phyloP scores from a whole-genome alignment of 768 basidiomycete species.

The Russula sp. region DNA sequence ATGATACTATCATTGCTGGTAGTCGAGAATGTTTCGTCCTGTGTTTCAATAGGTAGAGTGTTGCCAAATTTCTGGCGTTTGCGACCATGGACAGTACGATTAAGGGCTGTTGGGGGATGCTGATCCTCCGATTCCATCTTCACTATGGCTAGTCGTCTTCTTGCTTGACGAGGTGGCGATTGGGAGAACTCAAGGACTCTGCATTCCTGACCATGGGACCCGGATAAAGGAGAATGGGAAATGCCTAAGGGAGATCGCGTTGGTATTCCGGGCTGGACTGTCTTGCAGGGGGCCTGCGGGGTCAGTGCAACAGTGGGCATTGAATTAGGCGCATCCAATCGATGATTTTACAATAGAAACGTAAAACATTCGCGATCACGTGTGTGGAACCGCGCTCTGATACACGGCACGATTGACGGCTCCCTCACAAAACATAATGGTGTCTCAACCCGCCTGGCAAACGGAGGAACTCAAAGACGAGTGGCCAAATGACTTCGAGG shows the following conservation, averaged over 20 bases:
- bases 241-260: background rate
- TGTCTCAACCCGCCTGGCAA: slow-evolving; percentile 63
- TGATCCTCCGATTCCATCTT: slow-evolving; percentile 7
- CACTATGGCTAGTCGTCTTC: slow-evolving; percentile 7
- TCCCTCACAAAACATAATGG: background rate
- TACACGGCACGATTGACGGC: background rate
- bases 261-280: background rate
- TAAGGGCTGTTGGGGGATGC: background rate
- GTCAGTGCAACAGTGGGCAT: slow-evolving; percentile 4
- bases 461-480: slow-evolving; percentile 88
- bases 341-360: background rate
- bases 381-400: background rate
- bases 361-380: slow-evolving; percentile 10
- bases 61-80: slow-evolving; percentile 18
- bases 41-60: background rate
- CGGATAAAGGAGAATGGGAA: background rate
- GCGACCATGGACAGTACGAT: background rate
- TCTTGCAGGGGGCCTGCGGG: background rate
- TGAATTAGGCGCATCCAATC: background rate
- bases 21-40: background rate
- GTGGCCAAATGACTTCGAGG: slow-evolving; percentile 67
- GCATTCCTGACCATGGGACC: background rate
- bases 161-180: background rate
- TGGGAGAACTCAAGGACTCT: background rate
- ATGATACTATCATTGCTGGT: slow-evolving; percentile 23